Evolutionary conservation across 2,329 filamentous ascomycete species (phyloP), one percentile per base, ranked within the genome.

Genomic region (Pseudopithomyces maydicus): DNA sequence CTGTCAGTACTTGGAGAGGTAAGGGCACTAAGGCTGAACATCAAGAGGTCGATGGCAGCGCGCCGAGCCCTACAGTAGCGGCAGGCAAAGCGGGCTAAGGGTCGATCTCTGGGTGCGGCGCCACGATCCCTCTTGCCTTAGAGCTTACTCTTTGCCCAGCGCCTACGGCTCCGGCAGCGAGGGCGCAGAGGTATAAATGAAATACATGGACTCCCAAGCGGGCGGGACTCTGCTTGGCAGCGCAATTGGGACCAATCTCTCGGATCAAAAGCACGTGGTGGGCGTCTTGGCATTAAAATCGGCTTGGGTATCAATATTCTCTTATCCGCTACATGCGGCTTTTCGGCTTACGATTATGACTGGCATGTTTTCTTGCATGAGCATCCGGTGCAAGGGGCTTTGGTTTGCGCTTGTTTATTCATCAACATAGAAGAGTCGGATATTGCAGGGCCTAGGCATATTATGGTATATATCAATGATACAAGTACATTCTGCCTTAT

Each of bases 1-100:
- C 95, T 3, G 95, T 99, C 51, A 96, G 91, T 77, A 99, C 95
- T 19, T 99, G 93, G 90, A 84, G 95, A 69, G 92, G 90, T 61
- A 97, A 98, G 81, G 95, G 95, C 14, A 94, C 88, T 67, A 91
- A 91, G 23, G 94, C 94, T 22, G 94, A 94, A 73, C 93, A 97
- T 74, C 90, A 95, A 64, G 71, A 73, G 61, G 58, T 67, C 42
- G 67, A 69, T 46, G 69, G 64, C 43, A 64, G 64, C 51, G 54
- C 54, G 50, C 33, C 39, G 15, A 41, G 54, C 41, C 36, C 36
- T 12, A 38, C 19, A 2, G 43, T 50, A n/a, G 36, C 47, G 20
- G 12, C 46, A 11, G 48, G 48, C 48, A 42, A 43, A 26, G 23
- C 36, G 23, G 26, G 38, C n/a, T 43, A n/a, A 41, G 15, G n/a